Evolutionary conservation across 2,329 filamentous ascomycete genomes (phyloP).

Genomic region (Coniochaeta sp.): DNA sequence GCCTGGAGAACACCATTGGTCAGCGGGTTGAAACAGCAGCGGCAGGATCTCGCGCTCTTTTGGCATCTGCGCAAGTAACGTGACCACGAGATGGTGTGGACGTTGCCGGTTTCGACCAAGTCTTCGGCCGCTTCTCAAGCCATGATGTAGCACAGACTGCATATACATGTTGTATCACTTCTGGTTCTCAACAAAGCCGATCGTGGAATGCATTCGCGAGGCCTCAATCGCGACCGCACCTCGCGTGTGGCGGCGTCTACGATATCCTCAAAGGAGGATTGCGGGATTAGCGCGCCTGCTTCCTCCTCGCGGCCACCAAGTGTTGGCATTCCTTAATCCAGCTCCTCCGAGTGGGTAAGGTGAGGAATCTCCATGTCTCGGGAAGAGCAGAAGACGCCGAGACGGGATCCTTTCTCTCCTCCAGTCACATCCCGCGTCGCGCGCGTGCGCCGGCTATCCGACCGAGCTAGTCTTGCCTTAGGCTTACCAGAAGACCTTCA

Average conservation of each 20-base stretch:
- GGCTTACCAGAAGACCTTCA: not conserved
- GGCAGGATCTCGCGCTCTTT: conserved; percentile 19
- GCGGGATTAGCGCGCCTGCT: not conserved
- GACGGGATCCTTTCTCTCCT: not conserved
- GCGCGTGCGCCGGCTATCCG: not conserved
- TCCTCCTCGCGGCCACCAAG: not conserved
- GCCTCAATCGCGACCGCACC: not conserved
- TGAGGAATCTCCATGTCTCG: not conserved
- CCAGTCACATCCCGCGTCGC: not conserved
- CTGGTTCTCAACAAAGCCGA: not conserved
- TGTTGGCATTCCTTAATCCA: not conserved
- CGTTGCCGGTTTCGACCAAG: conserved; percentile 7
- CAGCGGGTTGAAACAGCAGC: conserved; percentile 15
- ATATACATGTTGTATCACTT: no score
- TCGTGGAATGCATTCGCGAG: not conserved
- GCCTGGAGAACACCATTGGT: conserved; percentile 25
- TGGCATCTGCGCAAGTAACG: conserved; percentile 19
- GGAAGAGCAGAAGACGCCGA: not conserved
- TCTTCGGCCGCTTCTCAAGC: conserved; percentile 2
- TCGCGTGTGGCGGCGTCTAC: not conserved
- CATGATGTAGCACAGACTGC: no score
- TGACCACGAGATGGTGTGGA: conserved; percentile 23
- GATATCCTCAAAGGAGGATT: not conserved
- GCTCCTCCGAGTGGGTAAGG: not conserved
- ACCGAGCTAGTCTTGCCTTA: not conserved